phyloP scores from a whole-genome alignment of 371 early-diverging fungal genomes.

The Smittium mucronatum region DNA sequence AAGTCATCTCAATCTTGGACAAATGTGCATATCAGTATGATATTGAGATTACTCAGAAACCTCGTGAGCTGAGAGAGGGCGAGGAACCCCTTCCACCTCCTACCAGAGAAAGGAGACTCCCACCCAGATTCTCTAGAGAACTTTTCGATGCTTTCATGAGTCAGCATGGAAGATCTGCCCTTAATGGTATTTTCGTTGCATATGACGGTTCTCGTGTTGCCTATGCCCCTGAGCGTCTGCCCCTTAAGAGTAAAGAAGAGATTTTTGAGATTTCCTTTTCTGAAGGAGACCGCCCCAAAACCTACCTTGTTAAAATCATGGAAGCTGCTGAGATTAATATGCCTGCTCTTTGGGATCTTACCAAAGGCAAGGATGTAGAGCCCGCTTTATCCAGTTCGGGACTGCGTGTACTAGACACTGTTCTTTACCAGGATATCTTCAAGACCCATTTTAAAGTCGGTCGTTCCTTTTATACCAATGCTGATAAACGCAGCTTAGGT shows the following conservation, averaged over 20 bases:
- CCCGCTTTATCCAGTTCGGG: conserved; percentile 27
- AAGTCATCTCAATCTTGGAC: conserved; percentile 14
- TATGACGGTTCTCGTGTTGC: conserved; percentile 53
- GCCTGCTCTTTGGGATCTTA: conserved; percentile 38
- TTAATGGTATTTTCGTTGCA: conserved; percentile 31
- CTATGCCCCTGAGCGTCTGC: conserved; percentile 31
- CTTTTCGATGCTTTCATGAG: neutral
- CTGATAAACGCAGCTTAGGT: conserved; percentile 37
- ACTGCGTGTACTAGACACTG: conserved; percentile 68
- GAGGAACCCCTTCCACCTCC: neutral
- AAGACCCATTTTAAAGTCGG: conserved; percentile 35
- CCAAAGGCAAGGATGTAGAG: conserved; percentile 29
- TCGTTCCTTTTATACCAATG: conserved; percentile 69
- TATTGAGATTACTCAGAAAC: conserved; percentile 27
- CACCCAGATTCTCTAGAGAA: neutral
- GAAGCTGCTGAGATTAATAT: conserved; percentile 43
- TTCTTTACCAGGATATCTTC: neutral
- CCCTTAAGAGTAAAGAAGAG: conserved; percentile 14
- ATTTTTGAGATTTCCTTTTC: conserved; percentile 11
- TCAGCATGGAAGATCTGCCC: conserved; percentile 15
- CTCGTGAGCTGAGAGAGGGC: conserved; percentile 14
- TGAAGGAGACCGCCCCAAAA: conserved; percentile 16
- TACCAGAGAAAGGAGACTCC: conserved; percentile 7
- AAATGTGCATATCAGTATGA: conserved; percentile 36
- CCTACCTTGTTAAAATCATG: conserved; percentile 36